Evolutionary conservation across 1,139 yeast species (phyloP), one percentile per base, ranked within the genome.

Genomic region (Pichia sp.): DNA sequence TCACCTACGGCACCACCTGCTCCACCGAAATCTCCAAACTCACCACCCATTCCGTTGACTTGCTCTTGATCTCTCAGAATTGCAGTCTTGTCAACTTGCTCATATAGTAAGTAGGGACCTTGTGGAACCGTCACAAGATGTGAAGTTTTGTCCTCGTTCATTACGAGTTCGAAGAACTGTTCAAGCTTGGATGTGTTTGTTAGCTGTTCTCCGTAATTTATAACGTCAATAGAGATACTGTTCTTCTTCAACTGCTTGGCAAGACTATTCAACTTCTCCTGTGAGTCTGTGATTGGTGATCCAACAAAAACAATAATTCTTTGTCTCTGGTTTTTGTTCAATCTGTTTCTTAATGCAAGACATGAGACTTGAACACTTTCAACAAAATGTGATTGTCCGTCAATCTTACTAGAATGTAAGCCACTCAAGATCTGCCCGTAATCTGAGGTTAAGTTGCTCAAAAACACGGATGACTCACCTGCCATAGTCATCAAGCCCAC

Each of bases 351-450:
- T 54, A 91, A 74, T 11, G 96, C 97, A 54, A 93, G 71, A 33
- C 94, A 94, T n/a, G 97, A 98, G 45, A 91, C 95, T 62, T 88
- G 96, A 49, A 91, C 77, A 13, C 95, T 94, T 33, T 88, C 82
- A 24, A 82, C 67, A 42, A 93, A 68, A 54, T 87, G 86, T 33
- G 68, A 62, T 22, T 58, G 58, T 1, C 96, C 96, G 19, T 68
- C 67, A 38, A 93, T 77, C 49, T 74, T 74, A 19, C 93, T 80
- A 34, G 82, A 87, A 52, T 87, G 95, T 30, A 86, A 69, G 7
- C 96, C 97, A n/a, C 87, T 69, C 46, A 88, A 67, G 39, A 91
- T 74, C 60, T 81, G 84, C 31, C 96, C 96, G 51, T 77, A 84
- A 56, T 88, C 96, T 1, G 80, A 70, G 1, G 97, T 87, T 49